These are phyloP conservation scores for Botryotinia globosa DNA, from an alignment of 2,329 filamentous ascomycete species.

Conservation along the genomic window DNA sequence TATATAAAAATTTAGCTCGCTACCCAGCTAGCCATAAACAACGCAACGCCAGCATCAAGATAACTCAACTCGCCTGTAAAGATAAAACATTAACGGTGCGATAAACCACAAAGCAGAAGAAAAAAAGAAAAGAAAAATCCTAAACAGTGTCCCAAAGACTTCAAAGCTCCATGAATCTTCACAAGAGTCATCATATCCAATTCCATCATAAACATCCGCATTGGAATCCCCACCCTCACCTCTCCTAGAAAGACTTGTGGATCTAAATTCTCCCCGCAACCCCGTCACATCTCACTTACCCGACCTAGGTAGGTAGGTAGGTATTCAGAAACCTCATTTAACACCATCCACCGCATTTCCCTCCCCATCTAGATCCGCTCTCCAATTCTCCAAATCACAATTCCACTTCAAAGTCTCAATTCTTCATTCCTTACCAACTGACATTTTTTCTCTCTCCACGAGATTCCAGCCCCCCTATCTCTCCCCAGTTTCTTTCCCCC, in stretches of 20 bases:
- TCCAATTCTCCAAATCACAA: fast-evolving
- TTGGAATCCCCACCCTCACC: neutral
- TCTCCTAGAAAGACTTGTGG: too few species aligned
- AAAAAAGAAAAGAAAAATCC: too few species aligned
- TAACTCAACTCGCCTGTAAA: neutral
- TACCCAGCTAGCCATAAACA: neutral
- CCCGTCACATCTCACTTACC: neutral
- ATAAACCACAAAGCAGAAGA: neutral
- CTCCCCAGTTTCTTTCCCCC: fast-evolving
- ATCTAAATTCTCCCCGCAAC: neutral
- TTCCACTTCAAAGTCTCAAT: neutral
- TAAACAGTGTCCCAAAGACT: neutral
- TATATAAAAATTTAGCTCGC: too few species aligned
- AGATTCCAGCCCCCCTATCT: fast-evolving
- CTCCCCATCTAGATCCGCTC: neutral
- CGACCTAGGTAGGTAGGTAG: neutral
- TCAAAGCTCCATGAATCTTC: neutral
- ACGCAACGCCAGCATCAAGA: neutral
- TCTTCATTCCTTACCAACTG: fast-evolving
- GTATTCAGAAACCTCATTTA: fast-evolving
- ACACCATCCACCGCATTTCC: fast-evolving
- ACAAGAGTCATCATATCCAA: neutral
- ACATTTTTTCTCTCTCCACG: neutral
- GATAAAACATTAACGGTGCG: neutral
- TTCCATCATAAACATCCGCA: neutral